Base-by-base conservation (phyloP, 2,329 filamentous ascomycete genomes). In the Alternaria novae-zelandiae region DNA sequence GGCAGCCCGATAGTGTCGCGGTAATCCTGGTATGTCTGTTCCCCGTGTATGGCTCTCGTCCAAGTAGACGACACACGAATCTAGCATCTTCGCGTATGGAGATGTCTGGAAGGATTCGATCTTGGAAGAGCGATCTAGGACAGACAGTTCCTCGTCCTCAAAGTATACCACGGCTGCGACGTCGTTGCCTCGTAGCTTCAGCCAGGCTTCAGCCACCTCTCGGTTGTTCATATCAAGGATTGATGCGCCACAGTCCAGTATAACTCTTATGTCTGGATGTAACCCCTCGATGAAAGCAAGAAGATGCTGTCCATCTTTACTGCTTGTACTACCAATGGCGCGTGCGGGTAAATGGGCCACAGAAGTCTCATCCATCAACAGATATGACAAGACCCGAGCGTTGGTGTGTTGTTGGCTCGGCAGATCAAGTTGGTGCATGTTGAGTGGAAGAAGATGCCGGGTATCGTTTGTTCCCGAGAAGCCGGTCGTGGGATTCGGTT, bases 391-490 rank as follows among this genome's bases (percentile, higher is more conserved):
- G 0, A 93, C 90, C 5, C 88, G 72, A 0, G 90, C 90, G 67
- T 92, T 92, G 0, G 90, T 94, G 54, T 91, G 88, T 2, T 78
- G 79, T 41, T 91, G 87, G 0, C 79, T 76, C 0, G 77, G 70
- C 0, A 90, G 79, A 32, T 92, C 87, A 0, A 86, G 76, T 28
- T 91, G 88, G 1, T 79, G 69, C 0, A 92, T 82, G 0, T 70
- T 78, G 0, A 90, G 69, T 0, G 90, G 90, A 0, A 93, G 79
- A 0, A 89, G 71, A n/a, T 83, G 80, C 11, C 83, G 77, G 0
- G 86, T 87, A 66, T 93, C 90, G 23, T 88, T 90, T 0, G 90
- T 93, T 0, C 90, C 90, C 58, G 88, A 91, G 70, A 93, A 93
- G 0, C 90, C 91, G 0, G 87, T 89, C 0, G 85, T 88, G 0